Conservation (phyloP, 2,329 filamentous ascomycete genomes). For the Fusarium denticulatum region DNA sequence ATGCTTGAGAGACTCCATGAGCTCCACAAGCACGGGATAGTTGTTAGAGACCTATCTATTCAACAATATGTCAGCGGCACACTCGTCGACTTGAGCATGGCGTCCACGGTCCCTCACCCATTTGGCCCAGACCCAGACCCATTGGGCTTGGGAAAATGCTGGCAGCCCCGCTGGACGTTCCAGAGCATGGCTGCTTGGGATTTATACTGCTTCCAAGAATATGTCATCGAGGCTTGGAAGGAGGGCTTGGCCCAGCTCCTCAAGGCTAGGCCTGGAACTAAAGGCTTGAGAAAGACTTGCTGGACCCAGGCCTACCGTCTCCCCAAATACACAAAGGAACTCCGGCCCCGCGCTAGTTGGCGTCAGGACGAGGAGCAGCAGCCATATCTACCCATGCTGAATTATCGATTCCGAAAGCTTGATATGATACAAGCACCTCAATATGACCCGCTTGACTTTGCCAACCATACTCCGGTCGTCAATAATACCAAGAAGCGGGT, state of each 20-base stretch:
- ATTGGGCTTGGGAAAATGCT: not conserved
- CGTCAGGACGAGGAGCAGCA: rapidly evolving
- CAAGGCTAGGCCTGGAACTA: not conserved
- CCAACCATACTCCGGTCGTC: not conserved
- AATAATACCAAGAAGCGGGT: not conserved
- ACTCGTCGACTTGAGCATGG: not conserved
- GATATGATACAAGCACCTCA: not conserved
- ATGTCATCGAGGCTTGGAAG: not conserved
- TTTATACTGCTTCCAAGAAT: not conserved
- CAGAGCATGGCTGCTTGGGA: slow-evolving; percentile 14
- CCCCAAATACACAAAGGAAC: not conserved
- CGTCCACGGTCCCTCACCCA: not conserved
- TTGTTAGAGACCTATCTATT: not conserved
- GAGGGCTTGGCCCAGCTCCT: not conserved
- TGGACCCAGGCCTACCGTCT: not conserved
- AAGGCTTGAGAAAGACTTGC: not conserved
- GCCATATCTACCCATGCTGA: slow-evolving; percentile 1
- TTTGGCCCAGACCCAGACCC: not conserved
- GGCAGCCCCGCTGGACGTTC: slow-evolving; percentile 5
- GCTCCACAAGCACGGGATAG: not conserved
- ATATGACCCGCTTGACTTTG: slow-evolving; percentile 9
- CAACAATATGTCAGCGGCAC: slow-evolving; percentile 16
- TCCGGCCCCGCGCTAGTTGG: rapidly evolving
- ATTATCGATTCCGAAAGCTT: rapidly evolving
- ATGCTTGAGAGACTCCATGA: slow-evolving; percentile 6